Percentiles rank a stretch among this genome's conserved stretches.
Conservation (phyloP, 73 alveolate species). For the Paramecium bursaria region DNA sequence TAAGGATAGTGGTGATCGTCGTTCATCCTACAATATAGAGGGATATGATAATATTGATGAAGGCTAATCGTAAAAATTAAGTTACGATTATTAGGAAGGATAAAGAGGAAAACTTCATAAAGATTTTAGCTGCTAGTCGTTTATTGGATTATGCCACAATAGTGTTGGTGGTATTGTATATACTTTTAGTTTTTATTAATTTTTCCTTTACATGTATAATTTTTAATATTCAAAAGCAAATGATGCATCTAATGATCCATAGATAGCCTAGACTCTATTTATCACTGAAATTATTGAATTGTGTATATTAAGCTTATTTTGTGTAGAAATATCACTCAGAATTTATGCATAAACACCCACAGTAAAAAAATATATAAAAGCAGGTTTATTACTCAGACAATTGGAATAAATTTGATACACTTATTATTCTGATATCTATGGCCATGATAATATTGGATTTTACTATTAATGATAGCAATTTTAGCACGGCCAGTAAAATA, state of each 20-base stretch:
- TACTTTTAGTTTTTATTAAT: slow-evolving; percentile 26
- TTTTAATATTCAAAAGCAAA: background rate
- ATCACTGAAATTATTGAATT: slow-evolving; percentile 32
- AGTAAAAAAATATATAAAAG: background rate
- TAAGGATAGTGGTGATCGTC: slow-evolving; percentile 44
- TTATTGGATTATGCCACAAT: slow-evolving; percentile 2
- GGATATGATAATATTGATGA: slow-evolving; percentile 27
- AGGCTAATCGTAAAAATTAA: background rate
- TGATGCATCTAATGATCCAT: slow-evolving; percentile 4
- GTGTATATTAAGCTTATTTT: background rate
- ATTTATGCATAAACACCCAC: background rate
- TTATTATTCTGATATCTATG: slow-evolving; percentile 34
- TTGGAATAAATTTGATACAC: slow-evolving; percentile 34
- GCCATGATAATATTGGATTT: slow-evolving; percentile 35
- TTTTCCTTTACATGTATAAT: slow-evolving; percentile 48
- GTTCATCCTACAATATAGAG: slow-evolving; percentile 55
- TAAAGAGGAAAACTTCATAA: background rate
- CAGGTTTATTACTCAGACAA: slow-evolving; percentile 46
- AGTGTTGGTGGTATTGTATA: slow-evolving; percentile 13
- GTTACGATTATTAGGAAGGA: background rate
- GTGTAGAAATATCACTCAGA: slow-evolving; percentile 1
- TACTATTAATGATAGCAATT: background rate
- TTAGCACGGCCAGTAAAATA: slow-evolving; percentile 49
- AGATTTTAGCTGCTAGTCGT: background rate
- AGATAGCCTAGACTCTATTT: slow-evolving; percentile 25